phyloP scores from a whole-genome alignment of 208 protist species.

The Trypanosoma avium region DNA sequence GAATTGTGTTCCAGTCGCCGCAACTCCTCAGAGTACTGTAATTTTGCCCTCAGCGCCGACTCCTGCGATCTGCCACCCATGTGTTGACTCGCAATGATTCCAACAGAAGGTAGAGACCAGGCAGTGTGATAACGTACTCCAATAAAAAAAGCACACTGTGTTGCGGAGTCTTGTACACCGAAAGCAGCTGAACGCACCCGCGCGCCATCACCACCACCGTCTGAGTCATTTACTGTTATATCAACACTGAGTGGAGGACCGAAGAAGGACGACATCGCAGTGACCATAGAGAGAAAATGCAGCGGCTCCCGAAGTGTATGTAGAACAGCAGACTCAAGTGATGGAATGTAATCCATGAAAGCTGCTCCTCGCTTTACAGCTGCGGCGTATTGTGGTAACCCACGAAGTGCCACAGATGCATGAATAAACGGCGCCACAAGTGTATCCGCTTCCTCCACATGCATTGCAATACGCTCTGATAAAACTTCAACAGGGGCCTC shows the following conservation, averaged over 20 bases:
- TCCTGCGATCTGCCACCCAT: conserved; percentile 4
- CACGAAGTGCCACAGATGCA: conserved; percentile 30
- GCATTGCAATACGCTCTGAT: conserved; percentile 32
- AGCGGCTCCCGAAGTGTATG: conserved; percentile 37
- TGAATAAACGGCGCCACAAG: conserved; percentile 31
- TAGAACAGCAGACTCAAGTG: conserved; percentile 36
- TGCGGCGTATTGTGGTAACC: conserved; percentile 29
- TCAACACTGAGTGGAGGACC: conserved; percentile 41
- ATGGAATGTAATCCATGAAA: conserved; percentile 43
- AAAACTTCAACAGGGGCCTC: conserved; percentile 18
- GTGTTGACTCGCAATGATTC: conserved; percentile 44
- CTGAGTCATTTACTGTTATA: conserved; percentile 11
- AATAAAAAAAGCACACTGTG: conserved; percentile 40
- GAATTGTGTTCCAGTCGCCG: background rate
- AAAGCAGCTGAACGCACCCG: conserved; percentile 35
- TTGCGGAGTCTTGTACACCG: conserved; percentile 38
- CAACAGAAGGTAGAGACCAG: conserved; percentile 38
- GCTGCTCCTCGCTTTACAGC: conserved; percentile 12
- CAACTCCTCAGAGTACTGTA: conserved; percentile 31
- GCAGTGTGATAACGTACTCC: conserved; percentile 44
- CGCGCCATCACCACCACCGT: background rate
- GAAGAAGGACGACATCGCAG: conserved; percentile 32
- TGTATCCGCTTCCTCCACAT: conserved; percentile 16
- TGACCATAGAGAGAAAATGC: conserved; percentile 44
- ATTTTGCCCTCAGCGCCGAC: conserved; percentile 25